Evolutionary conservation across 148 eudicot genomes (phyloP).

Genomic region (Chenopodium suecicum): DNA sequence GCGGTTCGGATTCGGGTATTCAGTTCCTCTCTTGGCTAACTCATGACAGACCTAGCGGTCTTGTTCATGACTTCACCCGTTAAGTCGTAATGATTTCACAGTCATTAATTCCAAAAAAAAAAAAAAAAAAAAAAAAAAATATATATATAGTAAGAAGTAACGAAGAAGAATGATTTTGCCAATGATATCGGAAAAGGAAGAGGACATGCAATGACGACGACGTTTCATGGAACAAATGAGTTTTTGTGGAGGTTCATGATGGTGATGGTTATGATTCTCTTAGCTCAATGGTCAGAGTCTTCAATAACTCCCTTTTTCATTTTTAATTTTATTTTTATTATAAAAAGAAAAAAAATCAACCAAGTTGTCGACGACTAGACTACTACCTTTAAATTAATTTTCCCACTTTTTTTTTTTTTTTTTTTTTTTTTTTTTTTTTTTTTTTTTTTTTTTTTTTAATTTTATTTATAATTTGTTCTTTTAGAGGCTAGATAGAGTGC

Average conservation of each 20-base stretch:
- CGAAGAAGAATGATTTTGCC: neutral
- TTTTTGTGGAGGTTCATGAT: conserved; percentile 7
- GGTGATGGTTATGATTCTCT: conserved; percentile 30
- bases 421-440: neutral
- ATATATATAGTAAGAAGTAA: neutral
- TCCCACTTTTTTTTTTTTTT: conserved; percentile 2
- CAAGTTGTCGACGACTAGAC: neutral
- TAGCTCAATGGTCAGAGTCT: conserved; percentile 5
- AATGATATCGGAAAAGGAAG: conserved; percentile 21
- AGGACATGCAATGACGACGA: conserved; percentile 33
- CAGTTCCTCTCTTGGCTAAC: conserved; percentile 73
- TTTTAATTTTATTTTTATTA: conserved; percentile 22
- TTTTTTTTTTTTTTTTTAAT: no score
- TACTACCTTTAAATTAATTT: conserved; percentile 11
- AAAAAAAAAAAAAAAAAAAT: neutral
- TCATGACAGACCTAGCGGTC: conserved; percentile 56
- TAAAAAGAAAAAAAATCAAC: conserved; percentile 1
- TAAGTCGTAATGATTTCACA: conserved; percentile 3
- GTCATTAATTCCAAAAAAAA: neutral
- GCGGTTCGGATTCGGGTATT: conserved; percentile 38
- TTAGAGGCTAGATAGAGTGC: conserved; percentile 41
- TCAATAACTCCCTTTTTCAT: conserved; percentile 20
- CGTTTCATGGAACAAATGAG: conserved; percentile 25
- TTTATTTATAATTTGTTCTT: neutral
- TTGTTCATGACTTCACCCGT: conserved; percentile 73